phyloP scores from a whole-genome alignment of 306 rosid genomes.

The Quercus bicolor region DNA sequence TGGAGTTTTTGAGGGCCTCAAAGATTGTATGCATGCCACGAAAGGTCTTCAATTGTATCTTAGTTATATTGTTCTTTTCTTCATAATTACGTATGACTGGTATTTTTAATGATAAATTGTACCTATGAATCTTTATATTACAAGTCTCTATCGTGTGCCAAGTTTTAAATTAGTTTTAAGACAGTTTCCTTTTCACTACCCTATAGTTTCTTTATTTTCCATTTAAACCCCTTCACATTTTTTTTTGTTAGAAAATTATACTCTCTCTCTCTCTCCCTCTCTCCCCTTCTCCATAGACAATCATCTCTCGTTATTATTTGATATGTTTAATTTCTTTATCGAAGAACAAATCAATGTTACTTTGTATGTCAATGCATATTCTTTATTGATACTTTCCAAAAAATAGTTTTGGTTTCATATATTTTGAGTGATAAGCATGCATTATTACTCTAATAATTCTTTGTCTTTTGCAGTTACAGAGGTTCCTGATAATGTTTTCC shows the following conservation, averaged over 20 bases:
- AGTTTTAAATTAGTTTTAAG: background rate
- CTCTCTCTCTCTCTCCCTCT: background rate
- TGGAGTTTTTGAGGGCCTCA: background rate
- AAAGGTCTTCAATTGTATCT: background rate
- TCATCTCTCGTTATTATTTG: background rate
- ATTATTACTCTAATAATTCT: slow-evolving; percentile 11
- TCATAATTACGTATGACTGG: no score
- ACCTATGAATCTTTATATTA: background rate
- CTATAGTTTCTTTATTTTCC: background rate
- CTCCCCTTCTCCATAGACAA: background rate
- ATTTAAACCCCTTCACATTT: background rate
- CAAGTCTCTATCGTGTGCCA: background rate
- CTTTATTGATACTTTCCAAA: background rate
- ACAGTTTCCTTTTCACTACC: background rate
- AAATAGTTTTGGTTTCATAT: slow-evolving; percentile 8
- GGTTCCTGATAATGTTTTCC: slow-evolving; percentile 63
- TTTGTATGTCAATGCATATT: background rate
- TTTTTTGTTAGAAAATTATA: background rate
- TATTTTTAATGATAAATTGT: background rate
- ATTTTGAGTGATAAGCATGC: slow-evolving; percentile 4
- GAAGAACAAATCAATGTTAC: background rate
- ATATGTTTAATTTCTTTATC: background rate
- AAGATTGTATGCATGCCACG: background rate
- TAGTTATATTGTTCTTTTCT: background rate
- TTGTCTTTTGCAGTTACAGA: slow-evolving; percentile 56